Evolutionary conservation across 1,284 basidiomycete species (phyloP), one percentile per base, ranked within the genome.

Genomic region (Rhodotorula sp.): DNA sequence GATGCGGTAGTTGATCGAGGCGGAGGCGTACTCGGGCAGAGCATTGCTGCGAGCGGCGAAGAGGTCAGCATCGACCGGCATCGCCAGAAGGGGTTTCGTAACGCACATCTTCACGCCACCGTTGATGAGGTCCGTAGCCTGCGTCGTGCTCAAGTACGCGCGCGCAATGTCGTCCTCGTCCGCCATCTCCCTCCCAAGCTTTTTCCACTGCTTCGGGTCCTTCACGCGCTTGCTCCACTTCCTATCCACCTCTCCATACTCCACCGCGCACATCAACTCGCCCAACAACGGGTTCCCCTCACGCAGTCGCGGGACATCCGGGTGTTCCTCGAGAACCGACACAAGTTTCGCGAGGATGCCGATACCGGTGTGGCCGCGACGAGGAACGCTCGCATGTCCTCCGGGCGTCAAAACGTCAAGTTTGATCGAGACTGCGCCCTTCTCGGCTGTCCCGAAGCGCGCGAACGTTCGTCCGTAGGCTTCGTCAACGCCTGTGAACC

Each of bases 111-210:
- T 90, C 53, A 89, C 86, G 24, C 89, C 89, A 4, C 88, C 89
- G 11, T 81, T 77, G 52, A 90, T 83, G 11, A 90, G 78, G 76
- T 89, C 88, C 49, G 87, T 83, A 2, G 90, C 89, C 77, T 89
- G 88, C 0, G 89, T 89, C 4, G 88, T 91, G 44, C 84, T 82
- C 24, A 88, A 80, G 30, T 86, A 75, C 67, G 83, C 83, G 55
- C 81, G 80, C 62, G 81, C 77, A 7, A 78, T 34, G 22, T 77
- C 77, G 57, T 84, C 79, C 20, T 79, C 67, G 49, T 82, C 79
- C 0, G 82, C 77, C 32, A 87, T 72, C 34, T 78, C 73, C 32
- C 79, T 76, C 63, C 84, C 83, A 27, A 88, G 80, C 51, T 77
- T 70, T 22, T 77, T 72, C 80, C 83, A 83, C 58, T 79, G 77